Conservation (phyloP, 2,329 filamentous ascomycete species). For the Aspergillus costaricaensis region DNA sequence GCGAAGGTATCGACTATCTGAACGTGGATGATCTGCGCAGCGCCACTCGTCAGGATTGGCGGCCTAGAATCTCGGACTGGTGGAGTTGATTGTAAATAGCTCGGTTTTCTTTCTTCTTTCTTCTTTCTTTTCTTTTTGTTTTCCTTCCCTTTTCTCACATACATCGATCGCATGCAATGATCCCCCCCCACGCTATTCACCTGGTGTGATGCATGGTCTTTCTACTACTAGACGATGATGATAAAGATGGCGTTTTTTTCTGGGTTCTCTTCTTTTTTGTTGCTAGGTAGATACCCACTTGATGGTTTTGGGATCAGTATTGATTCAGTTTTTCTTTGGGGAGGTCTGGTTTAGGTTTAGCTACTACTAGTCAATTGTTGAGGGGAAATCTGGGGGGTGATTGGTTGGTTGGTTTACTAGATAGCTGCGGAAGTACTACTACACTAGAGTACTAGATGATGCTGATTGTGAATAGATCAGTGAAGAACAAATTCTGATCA, state of each 20-base stretch:
- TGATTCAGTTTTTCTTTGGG: not conserved
- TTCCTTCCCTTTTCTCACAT: not conserved
- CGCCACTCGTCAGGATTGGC: constrained; percentile 54
- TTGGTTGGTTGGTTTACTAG: too few species aligned
- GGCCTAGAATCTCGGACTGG: constrained; percentile 35
- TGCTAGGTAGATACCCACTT: constrained; percentile 2
- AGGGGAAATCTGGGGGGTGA: too few species aligned
- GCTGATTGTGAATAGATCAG: too few species aligned
- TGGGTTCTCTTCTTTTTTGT: not conserved
- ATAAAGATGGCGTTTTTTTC: not conserved
- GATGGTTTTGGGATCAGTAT: not conserved
- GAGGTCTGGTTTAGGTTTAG: not conserved
- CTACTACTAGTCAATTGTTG: not conserved
- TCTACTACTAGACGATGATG: too few species aligned
- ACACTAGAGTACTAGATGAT: too few species aligned
- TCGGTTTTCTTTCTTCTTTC: not conserved
- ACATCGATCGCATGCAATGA: too few species aligned
- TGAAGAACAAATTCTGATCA: too few species aligned
- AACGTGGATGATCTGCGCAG: constrained; percentile 60
- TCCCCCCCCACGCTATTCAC: too few species aligned
- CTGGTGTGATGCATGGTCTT: too few species aligned
- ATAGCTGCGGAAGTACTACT: too few species aligned
- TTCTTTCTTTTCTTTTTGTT: not conserved
- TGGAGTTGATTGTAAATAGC: constrained; percentile 25
- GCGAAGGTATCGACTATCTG: constrained; percentile 58